Conservation (phyloP, 1,284 basidiomycete genomes). For the Sporisorium scitamineum region DNA sequence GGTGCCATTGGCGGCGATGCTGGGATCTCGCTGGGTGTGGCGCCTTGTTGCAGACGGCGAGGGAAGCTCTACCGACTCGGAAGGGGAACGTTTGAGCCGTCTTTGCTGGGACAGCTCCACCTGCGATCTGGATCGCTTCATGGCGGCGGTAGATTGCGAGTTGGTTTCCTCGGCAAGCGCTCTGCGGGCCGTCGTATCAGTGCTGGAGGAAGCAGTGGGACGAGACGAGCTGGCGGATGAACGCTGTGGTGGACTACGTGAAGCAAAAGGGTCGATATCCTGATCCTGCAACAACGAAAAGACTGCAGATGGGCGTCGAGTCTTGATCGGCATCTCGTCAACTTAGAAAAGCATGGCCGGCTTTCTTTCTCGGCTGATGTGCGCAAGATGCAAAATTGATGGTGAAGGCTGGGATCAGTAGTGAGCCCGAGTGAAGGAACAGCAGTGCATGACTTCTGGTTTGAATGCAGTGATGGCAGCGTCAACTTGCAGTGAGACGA, state of each 20-base stretch:
- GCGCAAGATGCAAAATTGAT: background rate
- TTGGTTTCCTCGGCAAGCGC: conserved; percentile 33
- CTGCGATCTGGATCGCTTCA: conserved; percentile 33
- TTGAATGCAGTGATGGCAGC: background rate
- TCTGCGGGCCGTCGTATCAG: background rate
- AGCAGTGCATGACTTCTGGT: background rate
- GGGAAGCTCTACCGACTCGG: conserved; percentile 1
- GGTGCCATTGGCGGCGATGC: conserved; percentile 5
- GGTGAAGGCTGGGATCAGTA: background rate
- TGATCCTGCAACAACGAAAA: conserved; percentile 28
- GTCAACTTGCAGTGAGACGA: background rate
- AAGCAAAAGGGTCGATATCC: conserved; percentile 34
- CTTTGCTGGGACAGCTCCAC: conserved; percentile 11
- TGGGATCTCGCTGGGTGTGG: conserved; percentile 5
- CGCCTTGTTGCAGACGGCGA: conserved; percentile 8
- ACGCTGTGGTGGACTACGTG: conserved; percentile 10
- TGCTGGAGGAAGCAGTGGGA: background rate
- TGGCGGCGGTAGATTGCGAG: background rate
- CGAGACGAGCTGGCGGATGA: background rate
- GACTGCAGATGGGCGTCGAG: conserved; percentile 14
- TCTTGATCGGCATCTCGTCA: conserved; percentile 17
- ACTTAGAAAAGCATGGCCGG: conserved; percentile 16
- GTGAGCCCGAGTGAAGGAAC: background rate
- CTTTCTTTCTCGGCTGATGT: background rate
- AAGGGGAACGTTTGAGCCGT: conserved; percentile 32